These are phyloP conservation scores for Gracilaria domingensis DNA, from an alignment of 23 red algal species.

Conservation along the genomic window DNA sequence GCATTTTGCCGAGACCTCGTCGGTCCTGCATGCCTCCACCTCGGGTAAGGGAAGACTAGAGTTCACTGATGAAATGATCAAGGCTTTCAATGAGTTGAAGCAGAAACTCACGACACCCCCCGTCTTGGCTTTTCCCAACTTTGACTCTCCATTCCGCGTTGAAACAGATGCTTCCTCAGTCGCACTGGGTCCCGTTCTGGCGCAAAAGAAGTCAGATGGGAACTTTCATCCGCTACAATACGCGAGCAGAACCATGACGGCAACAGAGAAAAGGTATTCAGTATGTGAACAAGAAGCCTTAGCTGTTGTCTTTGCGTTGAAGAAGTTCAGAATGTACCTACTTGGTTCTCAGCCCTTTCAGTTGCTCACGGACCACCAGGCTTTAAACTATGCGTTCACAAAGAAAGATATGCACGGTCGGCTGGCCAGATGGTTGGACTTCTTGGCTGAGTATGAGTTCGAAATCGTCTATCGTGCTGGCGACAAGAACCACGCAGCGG, in stretches of 20 bases:
- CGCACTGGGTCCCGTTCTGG: background rate
- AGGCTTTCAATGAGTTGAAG: background rate
- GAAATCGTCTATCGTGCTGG: background rate
- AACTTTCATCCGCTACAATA: background rate
- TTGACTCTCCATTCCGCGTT: background rate
- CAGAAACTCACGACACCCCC: background rate
- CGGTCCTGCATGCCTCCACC: background rate
- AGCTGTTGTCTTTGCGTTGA: background rate
- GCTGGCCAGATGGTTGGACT: background rate
- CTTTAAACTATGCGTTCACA: background rate
- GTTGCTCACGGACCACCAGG: background rate
- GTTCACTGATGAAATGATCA: background rate
- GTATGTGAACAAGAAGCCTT: constrained; percentile 8
- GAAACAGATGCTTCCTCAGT: background rate
- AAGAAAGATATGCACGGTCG: background rate
- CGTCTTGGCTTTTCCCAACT: background rate
- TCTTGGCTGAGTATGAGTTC: constrained; percentile 25
- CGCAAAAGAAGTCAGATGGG: constrained; percentile 18
- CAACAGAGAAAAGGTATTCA: background rate
- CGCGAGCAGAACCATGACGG: constrained; percentile 6
- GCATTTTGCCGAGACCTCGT: background rate
- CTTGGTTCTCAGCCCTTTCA: background rate
- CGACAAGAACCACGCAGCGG: background rate
- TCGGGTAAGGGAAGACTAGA: background rate
- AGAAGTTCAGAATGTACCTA: background rate